Base-by-base conservation (phyloP, 2,329 filamentous ascomycete species). In the Neoscytalidium dimidiatum region DNA sequence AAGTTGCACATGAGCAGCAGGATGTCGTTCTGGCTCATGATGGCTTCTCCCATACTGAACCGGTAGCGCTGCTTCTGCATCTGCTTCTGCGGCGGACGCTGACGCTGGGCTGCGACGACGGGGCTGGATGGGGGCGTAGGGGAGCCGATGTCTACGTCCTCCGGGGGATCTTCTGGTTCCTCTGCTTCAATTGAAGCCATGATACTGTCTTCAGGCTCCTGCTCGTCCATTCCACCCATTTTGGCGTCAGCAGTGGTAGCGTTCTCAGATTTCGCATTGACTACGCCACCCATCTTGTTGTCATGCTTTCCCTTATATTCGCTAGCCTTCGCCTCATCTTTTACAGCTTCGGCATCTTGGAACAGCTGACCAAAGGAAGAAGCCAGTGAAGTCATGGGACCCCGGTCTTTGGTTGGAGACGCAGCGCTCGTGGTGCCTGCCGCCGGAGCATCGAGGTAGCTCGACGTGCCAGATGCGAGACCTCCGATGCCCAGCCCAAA, bases 11-110 rank as follows among this genome's bases (percentile, higher is more conserved):
- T 72, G 26, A 71, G 71, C 64, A 76, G 75, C 68, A 76, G 75
- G 63, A 79, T 69, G 66, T 77, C 74, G 14, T 70, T 71, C 67
- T 78, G 73, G 1, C 72, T 70, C 21, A 78, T 64, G 28, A 79
- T 68, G 2, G 73, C 69, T 66, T 74, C 74, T 69, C 74, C 76
- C 62, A 76, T 65, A 67, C 74, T 76, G 69, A 77, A 78, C 3
- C 17, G 29, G 31, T 31, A 17, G 9, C 26, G 41, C 26, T 21
- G 56, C 28, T 60, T 21, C 13, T 44, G 28, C 38, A 29, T 23
- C 19, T 26, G 21, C 6, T 29, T n/a, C 49, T 52, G 29, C 8
- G 5, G 11, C 8, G 14, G 28, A 17, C 14, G 49, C 49, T 33
- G 28, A 9, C 46, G 46, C 8, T 31, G 23, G 46, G 3, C 9